Conservation (phyloP, 495 filamentous ascomycete species). For the Pyrenula massariospora region DNA sequence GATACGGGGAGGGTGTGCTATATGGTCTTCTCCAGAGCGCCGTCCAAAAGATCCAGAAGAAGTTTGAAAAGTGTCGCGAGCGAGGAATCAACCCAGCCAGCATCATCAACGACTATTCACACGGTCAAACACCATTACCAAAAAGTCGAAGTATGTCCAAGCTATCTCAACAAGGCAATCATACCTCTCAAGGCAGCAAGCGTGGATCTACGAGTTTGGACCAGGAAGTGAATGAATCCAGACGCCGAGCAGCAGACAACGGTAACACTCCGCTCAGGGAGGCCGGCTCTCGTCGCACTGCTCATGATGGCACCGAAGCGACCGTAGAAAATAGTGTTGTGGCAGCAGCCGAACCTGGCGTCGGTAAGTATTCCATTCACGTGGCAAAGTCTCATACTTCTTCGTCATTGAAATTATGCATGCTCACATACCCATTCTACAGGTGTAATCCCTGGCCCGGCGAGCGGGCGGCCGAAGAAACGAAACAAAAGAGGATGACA, state of each 20-base stretch:
- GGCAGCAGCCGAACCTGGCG: no score
- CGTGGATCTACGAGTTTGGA: neutral
- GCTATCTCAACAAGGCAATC: neutral
- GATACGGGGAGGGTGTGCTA: conserved; percentile 1
- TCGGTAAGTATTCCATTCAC: no score
- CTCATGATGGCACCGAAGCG: no score
- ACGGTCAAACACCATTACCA: neutral
- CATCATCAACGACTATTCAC: neutral
- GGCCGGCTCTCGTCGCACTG: no score
- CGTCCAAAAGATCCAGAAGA: neutral
- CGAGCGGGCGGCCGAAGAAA: no score
- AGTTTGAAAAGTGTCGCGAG: neutral
- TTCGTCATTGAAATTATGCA: no score
- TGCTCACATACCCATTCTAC: no score
- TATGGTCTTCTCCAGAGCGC: neutral
- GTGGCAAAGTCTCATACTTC: no score
- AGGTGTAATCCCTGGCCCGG: no score
- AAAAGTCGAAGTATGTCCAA: neutral
- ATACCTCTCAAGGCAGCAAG: neutral
- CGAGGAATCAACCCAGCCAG: neutral
- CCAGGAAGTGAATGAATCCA: neutral
- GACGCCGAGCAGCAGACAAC: neutral
- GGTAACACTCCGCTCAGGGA: no score
- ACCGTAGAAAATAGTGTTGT: no score
- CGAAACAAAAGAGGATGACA: no score